phyloP scores from a whole-genome alignment of 441 rosid genomes.

The Pelargonium citronellum region DNA sequence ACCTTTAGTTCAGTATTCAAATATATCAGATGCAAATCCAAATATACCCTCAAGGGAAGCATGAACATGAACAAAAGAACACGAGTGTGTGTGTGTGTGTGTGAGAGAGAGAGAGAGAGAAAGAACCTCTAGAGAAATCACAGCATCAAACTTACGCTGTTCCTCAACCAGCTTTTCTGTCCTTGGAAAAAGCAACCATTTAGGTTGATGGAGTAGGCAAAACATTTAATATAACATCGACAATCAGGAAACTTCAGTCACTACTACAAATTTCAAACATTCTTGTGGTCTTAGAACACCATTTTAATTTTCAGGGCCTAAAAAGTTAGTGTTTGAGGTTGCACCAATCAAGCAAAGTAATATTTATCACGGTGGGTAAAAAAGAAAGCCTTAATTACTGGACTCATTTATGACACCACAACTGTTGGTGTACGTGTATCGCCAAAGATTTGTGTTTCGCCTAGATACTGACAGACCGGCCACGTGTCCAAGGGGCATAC shows the following conservation, averaged over 20 bases:
- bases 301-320: too few species aligned
- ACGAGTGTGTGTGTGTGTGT: neutral
- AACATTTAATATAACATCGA: constrained; percentile 11
- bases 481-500: neutral
- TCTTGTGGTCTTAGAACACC: neutral
- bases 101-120: constrained; percentile 13
- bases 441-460: neutral
- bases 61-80: neutral
- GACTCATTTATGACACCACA: neutral
- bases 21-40: neutral
- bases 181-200: constrained; percentile 13
- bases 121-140: constrained; percentile 71
- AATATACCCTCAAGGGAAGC: neutral
- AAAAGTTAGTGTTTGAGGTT: too few species aligned
- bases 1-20: constrained; percentile 43
- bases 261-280: neutral
- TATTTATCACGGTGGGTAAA: too few species aligned
- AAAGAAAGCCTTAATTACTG: too few species aligned
- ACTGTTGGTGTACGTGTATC: neutral
- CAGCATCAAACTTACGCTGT: constrained; percentile 72
- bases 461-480: neutral
- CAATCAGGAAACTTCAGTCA: constrained; percentile 5
- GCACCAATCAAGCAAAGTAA: too few species aligned
- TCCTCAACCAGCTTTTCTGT: constrained; percentile 79
- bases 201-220: neutral